Evolutionary conservation across 768 basidiomycete genomes (phyloP).

Genomic region (Mycena alexandri): DNA sequence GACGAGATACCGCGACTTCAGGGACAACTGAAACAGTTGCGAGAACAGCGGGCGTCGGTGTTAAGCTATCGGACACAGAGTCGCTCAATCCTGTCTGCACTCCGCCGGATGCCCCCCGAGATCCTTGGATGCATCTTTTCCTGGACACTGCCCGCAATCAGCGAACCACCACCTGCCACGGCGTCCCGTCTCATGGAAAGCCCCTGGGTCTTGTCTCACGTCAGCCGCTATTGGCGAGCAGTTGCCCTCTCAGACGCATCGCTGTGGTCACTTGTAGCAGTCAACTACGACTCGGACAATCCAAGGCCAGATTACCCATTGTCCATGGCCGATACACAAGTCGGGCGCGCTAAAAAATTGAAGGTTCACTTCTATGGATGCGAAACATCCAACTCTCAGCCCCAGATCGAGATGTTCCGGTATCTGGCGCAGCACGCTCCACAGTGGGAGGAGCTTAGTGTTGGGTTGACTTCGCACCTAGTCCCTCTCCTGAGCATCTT

Average conservation of each 20-base stretch:
- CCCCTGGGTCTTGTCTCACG: slow-evolving; percentile 13
- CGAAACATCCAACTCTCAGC: no score
- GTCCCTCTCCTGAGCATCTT: not conserved
- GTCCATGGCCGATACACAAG: not conserved
- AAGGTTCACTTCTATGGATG: slow-evolving; percentile 1
- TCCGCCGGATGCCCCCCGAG: slow-evolving; percentile 17
- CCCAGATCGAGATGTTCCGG: not conserved
- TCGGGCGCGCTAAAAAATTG: slow-evolving; percentile 3
- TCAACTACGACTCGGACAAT: no score
- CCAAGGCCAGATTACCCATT: not conserved
- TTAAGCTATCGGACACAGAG: not conserved
- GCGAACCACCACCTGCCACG: no score
- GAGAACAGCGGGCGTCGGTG: not conserved
- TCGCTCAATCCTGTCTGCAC: not conserved
- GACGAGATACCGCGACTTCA: slow-evolving; percentile 8
- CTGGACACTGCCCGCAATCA: not conserved
- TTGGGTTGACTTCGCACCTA: not conserved
- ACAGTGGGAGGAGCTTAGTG: slow-evolving; percentile 6
- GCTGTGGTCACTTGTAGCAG: slow-evolving; percentile 2
- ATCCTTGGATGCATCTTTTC: slow-evolving; percentile 18
- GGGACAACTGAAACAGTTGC: not conserved
- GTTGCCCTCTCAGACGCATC: slow-evolving; percentile 11
- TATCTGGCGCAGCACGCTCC: not conserved
- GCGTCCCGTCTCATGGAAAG: not conserved
- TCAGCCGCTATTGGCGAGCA: slow-evolving; percentile 8